Conservation (phyloP, 2,329 filamentous ascomycete genomes). For the Colletotrichum navitas region DNA sequence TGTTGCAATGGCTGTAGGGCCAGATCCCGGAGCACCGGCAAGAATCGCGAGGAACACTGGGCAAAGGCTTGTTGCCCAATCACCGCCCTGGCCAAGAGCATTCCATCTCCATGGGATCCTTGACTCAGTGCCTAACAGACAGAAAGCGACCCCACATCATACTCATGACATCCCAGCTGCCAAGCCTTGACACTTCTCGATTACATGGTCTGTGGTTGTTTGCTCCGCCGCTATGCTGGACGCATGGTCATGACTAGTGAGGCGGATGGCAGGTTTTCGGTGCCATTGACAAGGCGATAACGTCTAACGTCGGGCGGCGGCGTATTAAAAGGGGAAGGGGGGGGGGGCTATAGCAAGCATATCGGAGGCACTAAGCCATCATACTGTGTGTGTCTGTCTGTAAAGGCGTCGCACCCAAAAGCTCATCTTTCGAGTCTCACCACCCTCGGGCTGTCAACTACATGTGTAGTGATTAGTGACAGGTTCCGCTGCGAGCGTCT, state of each 20-base stretch:
- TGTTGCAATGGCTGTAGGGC: conserved; percentile 3
- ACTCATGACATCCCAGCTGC: conserved; percentile 12
- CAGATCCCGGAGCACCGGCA: conserved; percentile 15
- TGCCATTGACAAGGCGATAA: background rate
- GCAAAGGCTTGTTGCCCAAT: conserved; percentile 1
- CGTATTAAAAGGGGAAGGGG: background rate
- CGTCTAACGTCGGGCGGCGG: conserved; percentile 8
- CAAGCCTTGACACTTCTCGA: background rate
- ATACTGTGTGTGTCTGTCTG: no score
- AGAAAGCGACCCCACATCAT: background rate
- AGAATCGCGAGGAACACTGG: background rate
- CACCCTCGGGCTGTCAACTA: no score
- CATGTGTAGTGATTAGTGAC: background rate
- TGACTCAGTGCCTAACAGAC: conserved; percentile 4
- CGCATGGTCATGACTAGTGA: conserved; percentile 34
- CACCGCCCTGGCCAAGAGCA: background rate
- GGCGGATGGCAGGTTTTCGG: conserved; percentile 5
- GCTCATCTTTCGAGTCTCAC: no score
- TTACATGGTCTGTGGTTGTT: background rate
- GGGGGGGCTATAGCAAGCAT: no score
- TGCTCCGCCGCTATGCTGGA: background rate
- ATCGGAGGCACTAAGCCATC: background rate
- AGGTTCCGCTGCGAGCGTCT: background rate
- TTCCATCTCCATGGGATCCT: background rate
- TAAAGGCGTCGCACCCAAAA: no score